phyloP scores from a whole-genome alignment of 2,329 filamentous ascomycete genomes.

The Ophiostoma quercus region DNA sequence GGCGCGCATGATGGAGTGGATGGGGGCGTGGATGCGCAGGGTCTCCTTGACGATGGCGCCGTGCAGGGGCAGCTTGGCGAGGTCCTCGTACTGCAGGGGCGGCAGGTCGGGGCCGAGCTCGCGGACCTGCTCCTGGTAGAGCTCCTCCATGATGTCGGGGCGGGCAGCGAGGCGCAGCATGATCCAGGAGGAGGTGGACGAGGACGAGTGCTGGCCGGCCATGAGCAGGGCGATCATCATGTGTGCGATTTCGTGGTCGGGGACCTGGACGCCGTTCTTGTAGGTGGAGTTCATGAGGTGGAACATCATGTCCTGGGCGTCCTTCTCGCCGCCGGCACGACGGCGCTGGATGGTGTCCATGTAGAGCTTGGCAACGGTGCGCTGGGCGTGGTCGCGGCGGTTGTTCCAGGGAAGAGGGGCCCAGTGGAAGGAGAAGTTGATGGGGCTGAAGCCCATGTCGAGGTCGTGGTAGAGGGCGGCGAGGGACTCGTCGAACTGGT shows the following conservation, averaged over 20 bases:
- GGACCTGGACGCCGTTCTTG: conserved; percentile 63
- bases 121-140: conserved; percentile 71
- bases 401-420: conserved; percentile 71
- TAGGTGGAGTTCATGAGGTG: conserved; percentile 73
- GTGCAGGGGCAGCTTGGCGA: conserved; percentile 75
- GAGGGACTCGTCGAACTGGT: conserved; percentile 65
- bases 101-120: conserved; percentile 70
- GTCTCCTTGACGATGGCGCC: conserved; percentile 86
- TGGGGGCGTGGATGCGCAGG: conserved; percentile 82
- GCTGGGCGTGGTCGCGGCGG: conserved; percentile 64
- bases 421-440: conserved; percentile 81
- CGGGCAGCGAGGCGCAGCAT: conserved; percentile 65
- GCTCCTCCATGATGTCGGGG: conserved; percentile 63
- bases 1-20: conserved; percentile 90
- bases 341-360: conserved; percentile 64
- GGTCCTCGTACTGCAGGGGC: conserved; percentile 67
- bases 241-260: conserved; percentile 72
- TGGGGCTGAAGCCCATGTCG: conserved; percentile 70
- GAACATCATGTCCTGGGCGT: conserved; percentile 66
- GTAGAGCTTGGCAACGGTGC: conserved; percentile 71
- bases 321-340: conserved; percentile 44
- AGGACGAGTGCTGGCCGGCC: conserved; percentile 77
- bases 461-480: conserved; percentile 74
- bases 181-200: conserved; percentile 73
- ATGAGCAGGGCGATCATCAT: conserved; percentile 85